Base-by-base conservation (phyloP, 768 basidiomycete species). In the Phlebiopsis gigantea region DNA sequence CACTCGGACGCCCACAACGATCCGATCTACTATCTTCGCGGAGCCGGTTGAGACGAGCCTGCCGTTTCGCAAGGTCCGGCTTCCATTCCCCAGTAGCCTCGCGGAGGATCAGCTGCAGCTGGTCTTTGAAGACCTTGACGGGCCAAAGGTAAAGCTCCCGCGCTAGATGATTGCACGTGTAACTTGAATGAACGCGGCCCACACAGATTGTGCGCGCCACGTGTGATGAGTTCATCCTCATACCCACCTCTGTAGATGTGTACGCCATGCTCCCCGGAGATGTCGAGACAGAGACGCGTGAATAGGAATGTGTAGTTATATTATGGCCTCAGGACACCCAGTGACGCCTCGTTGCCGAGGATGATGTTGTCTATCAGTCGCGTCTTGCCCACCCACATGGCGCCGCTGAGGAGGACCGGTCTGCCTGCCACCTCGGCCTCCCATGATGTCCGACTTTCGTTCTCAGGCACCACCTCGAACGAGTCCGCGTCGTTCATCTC, bases 331-430 rank as follows among this genome's bases (percentile, higher is more conserved):
- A 55, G 29, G 15, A 69, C 63, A 4, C 66, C 66, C 24, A 69
- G 46, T 28, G 42, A 55, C 29, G 59, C 66, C 8, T 65, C 59
- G 62, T 82, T 75, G 8, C 85, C 93, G 1, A 97, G 69, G 43
- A 97, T 73, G 51, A 97, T 70, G 68, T 98, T 99, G 71, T 99
- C 96, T 43, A 99, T 98, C 62, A 99, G 69, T 61, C 95, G 79
- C 41, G 94, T 98, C 67, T 78, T 80, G 41, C 91, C 92, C 2
- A 95, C 81, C 80, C 87, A 89, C 60, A 95, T 65, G 26, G 92
- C 93, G 1, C 93, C 94, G 59, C 93, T 96, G 50, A 98, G 63
- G 21, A 97, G 81, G 28, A 87, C 82, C 8, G 79, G 59, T 19
- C 59, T 69, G 67, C 58, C 67, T 66, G 14, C 65, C 9, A 61